A percentile compares a stretch with the other conserved stretches of the same genome.
These are phyloP conservation scores for Helotiales sp. DNA, from an alignment of 2,329 filamentous ascomycete genomes.

Conservation along the genomic window DNA sequence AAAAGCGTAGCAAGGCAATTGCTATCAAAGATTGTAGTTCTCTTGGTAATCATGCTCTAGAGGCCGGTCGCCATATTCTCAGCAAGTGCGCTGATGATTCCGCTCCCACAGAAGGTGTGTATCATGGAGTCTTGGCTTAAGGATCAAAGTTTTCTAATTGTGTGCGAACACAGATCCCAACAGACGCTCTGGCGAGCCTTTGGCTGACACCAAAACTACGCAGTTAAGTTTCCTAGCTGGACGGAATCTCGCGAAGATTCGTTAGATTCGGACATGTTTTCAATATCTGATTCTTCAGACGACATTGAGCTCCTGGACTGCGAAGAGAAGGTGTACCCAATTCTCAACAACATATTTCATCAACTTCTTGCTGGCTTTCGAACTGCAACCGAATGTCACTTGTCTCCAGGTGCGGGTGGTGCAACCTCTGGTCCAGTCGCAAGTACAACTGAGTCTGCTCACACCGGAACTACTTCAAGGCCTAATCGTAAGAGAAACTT, in stretches of 20 bases:
- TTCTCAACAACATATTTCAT: background rate
- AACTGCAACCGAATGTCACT: background rate
- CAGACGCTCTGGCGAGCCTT: background rate
- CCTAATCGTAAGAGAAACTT: background rate
- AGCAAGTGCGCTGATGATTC: background rate
- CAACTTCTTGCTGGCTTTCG: background rate
- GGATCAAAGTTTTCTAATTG: background rate
- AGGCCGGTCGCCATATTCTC: background rate
- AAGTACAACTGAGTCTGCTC: background rate
- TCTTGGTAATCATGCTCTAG: background rate
- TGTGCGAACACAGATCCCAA: background rate
- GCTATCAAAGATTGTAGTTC: background rate
- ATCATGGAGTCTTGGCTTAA: background rate
- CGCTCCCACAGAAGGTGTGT: background rate
- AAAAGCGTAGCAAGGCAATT: background rate
- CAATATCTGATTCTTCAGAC: conserved; percentile 15
- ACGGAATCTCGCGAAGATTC: conserved; percentile 4
- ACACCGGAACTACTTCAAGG: background rate
- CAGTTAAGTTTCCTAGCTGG: background rate
- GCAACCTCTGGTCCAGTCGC: background rate
- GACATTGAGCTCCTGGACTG: conserved; percentile 1
- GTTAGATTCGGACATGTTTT: conserved; percentile 14
- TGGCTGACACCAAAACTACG: background rate
- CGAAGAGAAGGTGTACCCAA: background rate
- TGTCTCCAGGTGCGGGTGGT: background rate